A percentile compares a stretch with the other conserved stretches of the same genome.
phyloP scores from a whole-genome alignment of 192 early-diverging fungal species.

The Gorgonomyces haynaldii region DNA sequence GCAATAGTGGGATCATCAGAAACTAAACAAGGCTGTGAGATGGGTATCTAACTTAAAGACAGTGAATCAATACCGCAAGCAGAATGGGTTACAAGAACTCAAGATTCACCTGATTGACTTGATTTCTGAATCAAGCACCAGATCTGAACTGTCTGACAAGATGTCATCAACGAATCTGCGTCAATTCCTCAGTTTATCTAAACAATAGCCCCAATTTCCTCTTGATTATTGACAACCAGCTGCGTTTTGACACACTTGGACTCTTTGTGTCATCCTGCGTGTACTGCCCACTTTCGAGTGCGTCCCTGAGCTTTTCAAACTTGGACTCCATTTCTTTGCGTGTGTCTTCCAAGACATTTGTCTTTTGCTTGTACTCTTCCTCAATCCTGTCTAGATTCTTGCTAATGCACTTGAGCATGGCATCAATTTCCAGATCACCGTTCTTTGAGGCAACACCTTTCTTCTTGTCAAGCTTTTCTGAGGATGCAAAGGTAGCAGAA shows the following conservation, averaged over 20 bases:
- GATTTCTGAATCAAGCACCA: not conserved
- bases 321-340: conserved; percentile 12
- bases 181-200: no score
- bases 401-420: conserved; percentile 15
- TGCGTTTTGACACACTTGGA: no score
- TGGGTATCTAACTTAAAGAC: conserved; percentile 34
- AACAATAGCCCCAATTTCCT: no score
- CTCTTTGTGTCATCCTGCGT: no score
- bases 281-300: conserved; percentile 14
- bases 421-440: conserved; percentile 1
- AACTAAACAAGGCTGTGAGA: conserved; percentile 58
- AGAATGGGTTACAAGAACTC: not conserved
- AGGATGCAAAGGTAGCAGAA: not conserved
- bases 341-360: conserved; percentile 11
- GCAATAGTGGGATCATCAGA: conserved; percentile 78
- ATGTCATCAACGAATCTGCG: not conserved
- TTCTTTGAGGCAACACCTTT: conserved; percentile 2
- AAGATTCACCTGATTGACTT: conserved; percentile 7
- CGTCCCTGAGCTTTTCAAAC: conserved; percentile 23
- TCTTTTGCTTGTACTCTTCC: conserved; percentile 17
- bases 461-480: conserved; percentile 1
- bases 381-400: conserved; percentile 21
- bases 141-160: not conserved
- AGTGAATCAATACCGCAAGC: conserved; percentile 1
- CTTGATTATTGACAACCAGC: no score